Evolutionary conservation across 495 filamentous ascomycete genomes (phyloP).

Genomic region (Penicillium canariense): DNA sequence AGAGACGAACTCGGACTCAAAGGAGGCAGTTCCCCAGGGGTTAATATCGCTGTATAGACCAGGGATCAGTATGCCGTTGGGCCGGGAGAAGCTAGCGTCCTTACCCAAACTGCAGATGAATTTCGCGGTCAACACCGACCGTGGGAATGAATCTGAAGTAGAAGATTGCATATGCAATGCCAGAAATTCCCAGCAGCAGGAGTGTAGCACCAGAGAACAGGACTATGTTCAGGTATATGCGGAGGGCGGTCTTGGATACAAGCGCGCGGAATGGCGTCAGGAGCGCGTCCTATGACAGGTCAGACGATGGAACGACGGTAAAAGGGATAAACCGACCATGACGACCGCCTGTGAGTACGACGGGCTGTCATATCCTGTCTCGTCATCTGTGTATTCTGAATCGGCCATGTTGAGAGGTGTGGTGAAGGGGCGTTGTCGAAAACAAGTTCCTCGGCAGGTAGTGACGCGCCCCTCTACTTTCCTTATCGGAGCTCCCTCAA

Average conservation of each 20-base stretch:
- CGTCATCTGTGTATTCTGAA: conserved; percentile 30
- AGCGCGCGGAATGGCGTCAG: conserved; percentile 42
- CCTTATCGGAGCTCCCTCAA: conserved; percentile 1
- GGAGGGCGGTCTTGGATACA: conserved; percentile 63
- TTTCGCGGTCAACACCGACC: conserved; percentile 57
- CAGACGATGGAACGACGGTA: conserved; percentile 1
- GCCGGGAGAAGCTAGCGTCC: conserved; percentile 11
- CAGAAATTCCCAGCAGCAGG: conserved; percentile 60
- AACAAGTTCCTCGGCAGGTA: conserved; percentile 11
- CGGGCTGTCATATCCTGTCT: conserved; percentile 21
- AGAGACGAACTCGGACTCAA: conserved; percentile 41
- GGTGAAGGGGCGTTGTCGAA: conserved; percentile 5
- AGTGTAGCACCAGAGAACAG: conserved; percentile 59
- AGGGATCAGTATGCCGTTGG: conserved; percentile 1
- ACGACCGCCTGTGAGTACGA: conserved; percentile 13
- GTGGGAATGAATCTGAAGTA: conserved; percentile 82
- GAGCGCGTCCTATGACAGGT: conserved; percentile 32
- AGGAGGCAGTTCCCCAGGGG: conserved; percentile 44
- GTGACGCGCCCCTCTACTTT: not conserved
- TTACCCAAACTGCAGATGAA: conserved; percentile 82
- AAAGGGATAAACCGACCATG: conserved; percentile 8
- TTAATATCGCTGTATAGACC: conserved; percentile 30
- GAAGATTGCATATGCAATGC: conserved; percentile 69
- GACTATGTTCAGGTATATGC: conserved; percentile 68
- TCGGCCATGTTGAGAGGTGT: conserved; percentile 24